Percentiles rank a stretch among this genome's conserved stretches.
phyloP scores from a whole-genome alignment of 305 asterid species.

The Fraxinus dipetala region DNA sequence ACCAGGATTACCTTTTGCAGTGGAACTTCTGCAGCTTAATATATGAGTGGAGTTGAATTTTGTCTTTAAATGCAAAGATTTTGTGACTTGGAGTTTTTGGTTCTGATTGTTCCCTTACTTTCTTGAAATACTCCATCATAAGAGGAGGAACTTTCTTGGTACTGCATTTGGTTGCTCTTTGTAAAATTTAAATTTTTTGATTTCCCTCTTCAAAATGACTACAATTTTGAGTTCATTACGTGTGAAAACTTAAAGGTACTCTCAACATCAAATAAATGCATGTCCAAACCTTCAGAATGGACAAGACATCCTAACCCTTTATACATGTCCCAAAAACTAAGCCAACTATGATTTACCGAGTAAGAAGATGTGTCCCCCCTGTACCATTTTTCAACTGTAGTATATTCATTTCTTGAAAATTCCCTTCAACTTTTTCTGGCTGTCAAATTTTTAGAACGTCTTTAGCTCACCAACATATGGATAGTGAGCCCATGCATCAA shows the following conservation, averaged over 20 bases:
- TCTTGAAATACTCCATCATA: not conserved
- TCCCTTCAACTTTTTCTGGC: not conserved
- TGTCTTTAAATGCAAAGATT: not conserved
- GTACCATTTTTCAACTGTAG: not conserved
- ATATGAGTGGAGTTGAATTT: not conserved
- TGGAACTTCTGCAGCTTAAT: not conserved
- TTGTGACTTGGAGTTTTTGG: not conserved
- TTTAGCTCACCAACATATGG: not conserved
- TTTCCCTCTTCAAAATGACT: not conserved
- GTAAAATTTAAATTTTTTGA: not conserved
- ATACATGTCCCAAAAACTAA: not conserved
- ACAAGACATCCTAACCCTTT: not conserved
- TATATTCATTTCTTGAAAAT: not conserved
- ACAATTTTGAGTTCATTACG: not conserved
- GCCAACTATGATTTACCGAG: not conserved
- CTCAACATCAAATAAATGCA: not conserved
- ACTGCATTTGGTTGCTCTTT: not conserved
- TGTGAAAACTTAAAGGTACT: not conserved
- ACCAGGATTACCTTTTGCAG: not conserved
- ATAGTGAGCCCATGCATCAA: not conserved
- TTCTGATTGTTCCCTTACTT: not conserved
- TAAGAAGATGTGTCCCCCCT: not conserved
- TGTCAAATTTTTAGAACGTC: not conserved
- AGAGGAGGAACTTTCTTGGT: not conserved
- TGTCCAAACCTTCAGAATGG: not conserved